Conservation (phyloP, 2,329 filamentous ascomycete species). For the Alternaria solani region DNA sequence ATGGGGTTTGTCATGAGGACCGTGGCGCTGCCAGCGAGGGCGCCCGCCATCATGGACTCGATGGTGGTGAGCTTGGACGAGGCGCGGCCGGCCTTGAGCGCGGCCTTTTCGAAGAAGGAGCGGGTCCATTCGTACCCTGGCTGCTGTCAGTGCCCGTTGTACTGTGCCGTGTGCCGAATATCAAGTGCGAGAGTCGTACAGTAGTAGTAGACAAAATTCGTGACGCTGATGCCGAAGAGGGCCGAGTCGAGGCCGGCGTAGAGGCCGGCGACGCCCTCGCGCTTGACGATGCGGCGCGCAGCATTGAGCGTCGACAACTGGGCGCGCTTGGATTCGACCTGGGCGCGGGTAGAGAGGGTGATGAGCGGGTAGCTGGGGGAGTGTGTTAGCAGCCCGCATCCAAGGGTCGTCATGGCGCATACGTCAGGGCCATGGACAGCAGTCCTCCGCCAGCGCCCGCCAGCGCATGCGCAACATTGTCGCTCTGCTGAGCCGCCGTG, state of each 20-base stretch:
- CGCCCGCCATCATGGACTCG: constrained; percentile 94
- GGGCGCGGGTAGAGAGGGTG: constrained; percentile 94
- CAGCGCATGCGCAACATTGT: constrained; percentile 95
- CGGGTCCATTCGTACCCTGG: constrained; percentile 94
- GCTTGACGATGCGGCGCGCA: constrained; percentile 84
- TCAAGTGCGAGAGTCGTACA: constrained; percentile 57
- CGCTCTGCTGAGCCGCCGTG: constrained; percentile 79
- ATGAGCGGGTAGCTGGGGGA: constrained; percentile 84
- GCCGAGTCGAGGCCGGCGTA: constrained; percentile 94
- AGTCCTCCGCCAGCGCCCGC: constrained; percentile 93
- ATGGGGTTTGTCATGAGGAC: constrained; percentile 98
- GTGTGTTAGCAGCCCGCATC: constrained; percentile 15
- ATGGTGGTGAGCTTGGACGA: constrained; percentile 85
- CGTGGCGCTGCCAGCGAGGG: constrained; percentile 90
- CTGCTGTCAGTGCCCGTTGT: constrained; percentile 7
- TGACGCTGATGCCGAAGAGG: constrained; percentile 96
- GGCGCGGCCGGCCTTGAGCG: constrained; percentile 73
- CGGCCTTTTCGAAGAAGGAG: constrained; percentile 81
- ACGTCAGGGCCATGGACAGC: constrained; percentile 95
- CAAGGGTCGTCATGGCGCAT: constrained; percentile 41
- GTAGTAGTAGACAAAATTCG: constrained; percentile 99
- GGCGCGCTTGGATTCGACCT: constrained; percentile 95
- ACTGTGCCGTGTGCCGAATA: neutral
- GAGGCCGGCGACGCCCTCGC: constrained; percentile 87
- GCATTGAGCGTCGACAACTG: constrained; percentile 85